Base-by-base conservation (phyloP, 2,329 filamentous ascomycete genomes). In the Scedosporium dehoogii region DNA sequence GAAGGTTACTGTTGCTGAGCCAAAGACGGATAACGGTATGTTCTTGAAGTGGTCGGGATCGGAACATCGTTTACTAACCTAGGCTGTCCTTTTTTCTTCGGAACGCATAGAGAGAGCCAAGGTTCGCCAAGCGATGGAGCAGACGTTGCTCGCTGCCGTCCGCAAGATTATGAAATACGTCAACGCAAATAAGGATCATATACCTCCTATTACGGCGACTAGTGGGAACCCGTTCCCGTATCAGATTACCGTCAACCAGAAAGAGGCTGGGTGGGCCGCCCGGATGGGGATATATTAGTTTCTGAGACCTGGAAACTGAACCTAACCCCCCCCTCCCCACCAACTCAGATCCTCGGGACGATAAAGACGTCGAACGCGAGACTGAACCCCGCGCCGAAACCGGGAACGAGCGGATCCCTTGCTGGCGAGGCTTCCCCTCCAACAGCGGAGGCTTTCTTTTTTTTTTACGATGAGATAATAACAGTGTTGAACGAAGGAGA, bases 151-250 rank as follows among this genome's bases (percentile, higher is more conserved):
- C 66, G 90, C 91, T 65, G 90, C 92, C 6, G 89, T 90, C 63
- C 85, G 96, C 79, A 96, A 96, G 76, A 93, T 97, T 69, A 85
- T 97, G 68, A 88, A 86, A 65, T 89, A 90, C 61, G 92, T 91
- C 69, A 96, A 96, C 75, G 79, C 85, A 60, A 89, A 97, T 75
- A 96, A 96, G 73, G 91, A 96, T 70, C 94, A 97, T 74, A 97
- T 99, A 67, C 94, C 94, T 1, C 94, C 93, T 59, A 97, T 97
- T 69, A 97, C 92, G 66, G 96, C 92, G 7, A 94, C 92, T 23
- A 92, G 87, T 71, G 91, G 89, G 58, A 97, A 97, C 73, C 93
- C 94, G 0, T 99, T 97, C 71, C 93, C 93, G 0, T 97, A 96
- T 75, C 89, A 92, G 74, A 96, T 97, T 71, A 84, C 88, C 65